Conservation (phyloP, 305 asterid species). For the Striga hermonthica region DNA sequence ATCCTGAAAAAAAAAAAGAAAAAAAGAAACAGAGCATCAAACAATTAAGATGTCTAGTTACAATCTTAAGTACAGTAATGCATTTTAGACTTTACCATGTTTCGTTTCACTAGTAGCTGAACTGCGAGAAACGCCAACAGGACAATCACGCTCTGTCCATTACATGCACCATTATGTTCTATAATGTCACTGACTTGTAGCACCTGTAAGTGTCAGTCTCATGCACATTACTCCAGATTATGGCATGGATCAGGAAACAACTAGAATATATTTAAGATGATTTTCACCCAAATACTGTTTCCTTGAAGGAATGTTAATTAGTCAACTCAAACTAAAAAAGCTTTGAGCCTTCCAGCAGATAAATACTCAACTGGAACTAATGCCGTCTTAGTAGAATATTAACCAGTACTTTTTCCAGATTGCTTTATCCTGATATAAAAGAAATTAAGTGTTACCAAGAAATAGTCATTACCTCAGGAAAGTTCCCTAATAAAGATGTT, state of each 20-base stretch:
- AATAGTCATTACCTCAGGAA: constrained; percentile 75
- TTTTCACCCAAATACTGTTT: constrained; percentile 2
- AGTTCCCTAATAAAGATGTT: constrained; percentile 81
- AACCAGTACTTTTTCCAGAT: background rate
- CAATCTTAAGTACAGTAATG: constrained; percentile 13
- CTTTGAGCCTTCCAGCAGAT: constrained; percentile 19
- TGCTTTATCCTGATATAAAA: background rate
- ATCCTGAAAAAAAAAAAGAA: constrained; percentile 47
- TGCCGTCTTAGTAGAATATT: constrained; percentile 17
- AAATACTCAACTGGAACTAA: constrained; percentile 14
- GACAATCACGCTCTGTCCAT: constrained; percentile 74
- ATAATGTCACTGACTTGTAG: constrained; percentile 92
- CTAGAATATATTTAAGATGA: constrained; percentile 11
- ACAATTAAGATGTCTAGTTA: constrained; percentile 27
- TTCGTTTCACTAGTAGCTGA: constrained; percentile 89
- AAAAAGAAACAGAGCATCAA: constrained; percentile 18
- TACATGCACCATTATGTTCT: constrained; percentile 89
- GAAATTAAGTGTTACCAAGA: constrained; percentile 15
- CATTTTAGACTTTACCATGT: constrained; percentile 49
- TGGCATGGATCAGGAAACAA: constrained; percentile 25
- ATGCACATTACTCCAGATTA: constrained; percentile 32
- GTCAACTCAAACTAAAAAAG: no score
- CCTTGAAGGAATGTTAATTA: constrained; percentile 12
- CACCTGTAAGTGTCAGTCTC: constrained; percentile 58
- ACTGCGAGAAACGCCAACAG: constrained; percentile 89